Evolutionary conservation across 2,329 filamentous ascomycete species (phyloP), one percentile per base, ranked within the genome.

Genomic region (Pezicula radicicola): DNA sequence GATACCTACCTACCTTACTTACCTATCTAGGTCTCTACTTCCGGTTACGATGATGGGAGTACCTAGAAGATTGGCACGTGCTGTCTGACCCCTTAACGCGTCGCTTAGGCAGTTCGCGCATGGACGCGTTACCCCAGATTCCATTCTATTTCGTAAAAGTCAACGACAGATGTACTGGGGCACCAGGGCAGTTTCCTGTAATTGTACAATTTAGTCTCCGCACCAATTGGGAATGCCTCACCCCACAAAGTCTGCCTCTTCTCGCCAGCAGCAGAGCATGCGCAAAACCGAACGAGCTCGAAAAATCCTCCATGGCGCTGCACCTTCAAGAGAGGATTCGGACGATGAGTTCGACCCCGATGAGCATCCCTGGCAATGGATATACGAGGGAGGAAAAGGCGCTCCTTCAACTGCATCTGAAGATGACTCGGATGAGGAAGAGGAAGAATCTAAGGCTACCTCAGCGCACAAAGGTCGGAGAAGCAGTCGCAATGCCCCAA

Each of bases 291-390:
- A 72, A 55, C 68, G 68, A 28, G 68, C 71, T 44, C 72, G 72
- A 53, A 65, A 70, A 63, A 77, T 73, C 33, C 51, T 56, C 15
- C 30, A 18, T 8, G 49, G 49, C 7, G 46, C n/a, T 7, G 49
- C 48, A 16, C 28, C 40, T 6, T 35, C 49, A 9, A 52, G 88
- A 62, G 89, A 94, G 55, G 88, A 96, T 67, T 95, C 90, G 0
- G 91, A 96, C 67, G 91, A 96, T 69, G 93, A 96, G 68, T 80
- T 95, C 21, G 87, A 84, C 27, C 75, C 80, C 35, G 84, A 89
- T 46, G 88, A 91, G 62, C 72, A 79, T 43, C 81, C 85, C 0
- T 94, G 89, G 89, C 80, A 90, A 71, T 93, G 88, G 88, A 80
- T 93, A 42, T 91, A 93, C 69, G 76, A 76, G 49, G 48, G 50